Evolutionary conservation across 2,329 filamentous ascomycete genomes (phyloP).

Genomic region (Diaporthe ampelina): DNA sequence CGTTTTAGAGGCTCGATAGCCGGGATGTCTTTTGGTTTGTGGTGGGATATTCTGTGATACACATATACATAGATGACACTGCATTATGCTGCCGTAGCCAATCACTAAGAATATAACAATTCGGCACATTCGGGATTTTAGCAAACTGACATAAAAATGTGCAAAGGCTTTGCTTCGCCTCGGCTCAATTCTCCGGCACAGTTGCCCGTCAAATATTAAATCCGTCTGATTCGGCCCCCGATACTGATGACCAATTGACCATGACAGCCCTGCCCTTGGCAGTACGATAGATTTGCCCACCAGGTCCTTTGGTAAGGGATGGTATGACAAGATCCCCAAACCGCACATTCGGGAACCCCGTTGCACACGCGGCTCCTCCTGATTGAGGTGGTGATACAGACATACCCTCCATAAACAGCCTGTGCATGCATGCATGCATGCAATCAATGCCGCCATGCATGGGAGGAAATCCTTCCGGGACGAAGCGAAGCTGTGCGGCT

Average conservation of each 20-base stretch:
- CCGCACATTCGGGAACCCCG: neutral
- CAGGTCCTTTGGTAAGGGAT: too few species aligned
- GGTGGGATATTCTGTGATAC: neutral
- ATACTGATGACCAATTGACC: too few species aligned
- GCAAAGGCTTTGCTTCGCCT: too few species aligned
- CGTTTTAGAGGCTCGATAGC: neutral
- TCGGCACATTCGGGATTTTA: neutral
- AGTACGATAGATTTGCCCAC: neutral
- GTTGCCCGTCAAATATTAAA: too few species aligned
- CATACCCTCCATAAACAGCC: too few species aligned
- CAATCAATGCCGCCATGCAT: too few species aligned
- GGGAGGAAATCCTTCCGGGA: conserved; percentile 37
- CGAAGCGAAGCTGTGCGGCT: neutral
- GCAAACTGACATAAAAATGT: too few species aligned
- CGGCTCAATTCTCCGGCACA: too few species aligned
- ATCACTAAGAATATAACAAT: neutral
- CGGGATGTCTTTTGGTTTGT: neutral
- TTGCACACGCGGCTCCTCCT: neutral
- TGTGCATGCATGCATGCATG: too few species aligned
- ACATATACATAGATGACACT: neutral
- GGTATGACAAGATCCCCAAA: neutral
- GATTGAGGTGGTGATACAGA: too few species aligned
- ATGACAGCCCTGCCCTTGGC: too few species aligned
- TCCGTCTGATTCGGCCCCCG: neutral
- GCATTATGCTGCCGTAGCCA: neutral